These are phyloP conservation scores for Epichloe gansuensis DNA, from an alignment of 2,329 filamentous ascomycete species.

Conservation along the genomic window DNA sequence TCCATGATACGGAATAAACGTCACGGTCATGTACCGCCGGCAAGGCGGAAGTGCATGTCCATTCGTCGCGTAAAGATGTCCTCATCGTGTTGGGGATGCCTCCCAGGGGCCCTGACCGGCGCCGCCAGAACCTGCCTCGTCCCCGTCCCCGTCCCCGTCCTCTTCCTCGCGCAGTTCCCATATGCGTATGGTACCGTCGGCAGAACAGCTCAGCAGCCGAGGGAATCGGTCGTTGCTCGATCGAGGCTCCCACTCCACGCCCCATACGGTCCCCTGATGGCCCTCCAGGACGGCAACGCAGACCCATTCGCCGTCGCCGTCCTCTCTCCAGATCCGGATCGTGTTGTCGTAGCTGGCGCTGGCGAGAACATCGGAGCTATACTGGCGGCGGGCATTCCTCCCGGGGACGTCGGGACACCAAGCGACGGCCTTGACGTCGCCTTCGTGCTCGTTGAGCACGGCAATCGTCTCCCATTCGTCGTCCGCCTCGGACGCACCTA, in stretches of 20 bases:
- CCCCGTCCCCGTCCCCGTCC: conserved; percentile 25
- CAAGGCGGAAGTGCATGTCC: conserved; percentile 65
- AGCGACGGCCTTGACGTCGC: conserved; percentile 85
- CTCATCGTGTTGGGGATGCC: conserved; percentile 86
- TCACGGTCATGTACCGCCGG: conserved; percentile 67
- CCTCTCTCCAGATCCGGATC: conserved; percentile 78
- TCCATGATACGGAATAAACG: conserved; percentile 81
- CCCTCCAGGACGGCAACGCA: conserved; percentile 73
- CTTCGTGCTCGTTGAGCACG: conserved; percentile 86
- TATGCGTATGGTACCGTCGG: conserved; percentile 67
- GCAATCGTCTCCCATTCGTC: conserved; percentile 97
- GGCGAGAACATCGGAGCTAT: conserved; percentile 61
- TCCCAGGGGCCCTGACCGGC: conserved; percentile 31
- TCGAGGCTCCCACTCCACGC: conserved; percentile 55
- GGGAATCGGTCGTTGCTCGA: conserved; percentile 33
- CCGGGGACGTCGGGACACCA: conserved; percentile 68
- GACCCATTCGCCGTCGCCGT: conserved; percentile 81
- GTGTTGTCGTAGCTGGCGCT: conserved; percentile 93
- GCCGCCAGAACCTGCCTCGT: conserved; percentile 12
- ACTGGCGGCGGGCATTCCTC: conserved; percentile 32
- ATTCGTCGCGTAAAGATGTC: conserved; percentile 64
- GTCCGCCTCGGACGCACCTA: conserved; percentile 58
- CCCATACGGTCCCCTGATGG: conserved; percentile 84
- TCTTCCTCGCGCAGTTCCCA: conserved; percentile 58
- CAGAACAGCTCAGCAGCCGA: conserved; percentile 70